Conservation (phyloP, 345 rosid genomes). For the Lagerstroemia speciosa region DNA sequence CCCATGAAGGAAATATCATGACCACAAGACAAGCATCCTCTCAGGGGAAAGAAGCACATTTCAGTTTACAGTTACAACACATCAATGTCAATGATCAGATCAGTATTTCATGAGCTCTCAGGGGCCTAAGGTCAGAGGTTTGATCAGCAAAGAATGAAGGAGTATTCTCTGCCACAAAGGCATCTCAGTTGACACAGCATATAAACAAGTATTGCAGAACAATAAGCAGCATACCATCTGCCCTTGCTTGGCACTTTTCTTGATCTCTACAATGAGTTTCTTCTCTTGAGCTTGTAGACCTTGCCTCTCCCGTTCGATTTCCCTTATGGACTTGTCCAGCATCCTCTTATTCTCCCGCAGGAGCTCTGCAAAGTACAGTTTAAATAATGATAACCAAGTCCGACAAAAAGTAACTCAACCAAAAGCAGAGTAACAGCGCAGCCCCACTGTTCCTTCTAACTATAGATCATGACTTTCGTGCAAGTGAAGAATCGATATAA, state of each 20-base stretch:
- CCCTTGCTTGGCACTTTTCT: conserved; percentile 92
- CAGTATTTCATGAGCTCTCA: neutral
- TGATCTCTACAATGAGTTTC: conserved; percentile 81
- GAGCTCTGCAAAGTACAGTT: conserved; percentile 39
- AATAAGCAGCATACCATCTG: conserved; percentile 65
- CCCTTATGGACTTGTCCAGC: conserved; percentile 92
- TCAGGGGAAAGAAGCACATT: neutral
- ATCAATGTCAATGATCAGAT: neutral
- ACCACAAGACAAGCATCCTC: neutral
- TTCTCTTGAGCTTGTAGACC: conserved; percentile 83
- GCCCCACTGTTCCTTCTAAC: neutral
- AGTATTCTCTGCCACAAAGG: neutral
- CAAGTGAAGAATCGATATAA: too few species aligned
- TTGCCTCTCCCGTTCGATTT: conserved; percentile 95
- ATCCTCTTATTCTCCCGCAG: conserved; percentile 93
- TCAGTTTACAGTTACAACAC: neutral
- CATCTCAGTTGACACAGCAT: too few species aligned
- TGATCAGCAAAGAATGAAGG: neutral
- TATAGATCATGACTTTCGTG: neutral
- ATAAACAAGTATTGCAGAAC: conserved; percentile 1
- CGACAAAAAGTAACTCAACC: neutral
- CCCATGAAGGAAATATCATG: neutral
- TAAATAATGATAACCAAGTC: neutral
- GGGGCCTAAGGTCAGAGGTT: neutral
- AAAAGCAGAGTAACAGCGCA: neutral